These are phyloP conservation scores for Oryza nivara DNA, from an alignment of 176 grass and related monocot genomes.

Conservation along the genomic window DNA sequence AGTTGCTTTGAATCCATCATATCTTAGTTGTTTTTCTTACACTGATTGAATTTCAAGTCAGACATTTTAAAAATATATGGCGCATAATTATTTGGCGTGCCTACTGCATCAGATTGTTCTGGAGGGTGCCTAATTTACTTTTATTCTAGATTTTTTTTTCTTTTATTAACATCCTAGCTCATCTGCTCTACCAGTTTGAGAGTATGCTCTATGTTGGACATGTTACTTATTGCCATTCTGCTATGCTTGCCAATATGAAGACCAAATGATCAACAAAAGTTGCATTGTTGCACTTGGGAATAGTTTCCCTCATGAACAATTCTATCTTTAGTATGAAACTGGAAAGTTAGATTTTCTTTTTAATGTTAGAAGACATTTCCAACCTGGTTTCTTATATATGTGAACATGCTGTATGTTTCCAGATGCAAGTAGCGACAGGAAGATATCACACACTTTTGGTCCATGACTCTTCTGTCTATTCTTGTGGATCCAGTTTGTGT, in stretches of 20 bases:
- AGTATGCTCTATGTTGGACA: not conserved
- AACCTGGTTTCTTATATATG: slow-evolving; percentile 50
- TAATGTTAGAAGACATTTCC: slow-evolving; percentile 30
- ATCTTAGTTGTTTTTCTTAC: not conserved
- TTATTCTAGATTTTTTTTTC: not conserved
- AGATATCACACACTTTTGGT: slow-evolving; percentile 97
- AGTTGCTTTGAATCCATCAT: not conserved
- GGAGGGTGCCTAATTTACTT: not conserved
- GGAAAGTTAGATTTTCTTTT: slow-evolving; percentile 3
- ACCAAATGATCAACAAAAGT: not conserved
- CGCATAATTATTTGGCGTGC: not conserved
- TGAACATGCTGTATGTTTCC: slow-evolving; percentile 55
- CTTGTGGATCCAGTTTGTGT: slow-evolving; percentile 97
- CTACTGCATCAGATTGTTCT: not conserved
- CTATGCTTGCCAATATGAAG: slow-evolving; percentile 24
- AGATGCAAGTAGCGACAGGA: slow-evolving; percentile 99
- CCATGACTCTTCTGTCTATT: slow-evolving; percentile 93
- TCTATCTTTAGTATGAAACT: slow-evolving; percentile 27
- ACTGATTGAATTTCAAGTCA: not conserved
- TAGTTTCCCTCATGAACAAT: slow-evolving; percentile 27
- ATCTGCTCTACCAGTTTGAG: slow-evolving; percentile 9
- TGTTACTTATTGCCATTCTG: not conserved
- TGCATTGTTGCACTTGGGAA: not conserved
- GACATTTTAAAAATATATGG: not conserved
- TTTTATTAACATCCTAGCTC: not conserved